Conservation (phyloP, 495 filamentous ascomycete genomes). For the Lepraria neglecta region DNA sequence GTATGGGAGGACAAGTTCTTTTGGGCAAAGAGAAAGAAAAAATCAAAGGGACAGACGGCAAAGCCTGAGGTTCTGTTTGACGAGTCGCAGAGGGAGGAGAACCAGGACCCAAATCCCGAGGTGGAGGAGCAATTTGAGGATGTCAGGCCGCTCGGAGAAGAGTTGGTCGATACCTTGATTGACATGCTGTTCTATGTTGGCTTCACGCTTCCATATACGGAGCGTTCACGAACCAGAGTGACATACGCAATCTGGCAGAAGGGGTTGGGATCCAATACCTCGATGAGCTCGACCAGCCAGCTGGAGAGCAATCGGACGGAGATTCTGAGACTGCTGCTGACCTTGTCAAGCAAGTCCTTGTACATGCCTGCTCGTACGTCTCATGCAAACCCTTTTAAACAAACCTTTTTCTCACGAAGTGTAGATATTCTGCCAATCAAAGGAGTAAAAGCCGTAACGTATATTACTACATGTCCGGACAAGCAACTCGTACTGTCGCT, state of each 20-base stretch:
- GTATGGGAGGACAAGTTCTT: conserved; percentile 91
- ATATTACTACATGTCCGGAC: conserved; percentile 79
- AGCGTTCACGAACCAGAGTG: conserved; percentile 69
- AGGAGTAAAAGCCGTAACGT: conserved; percentile 80
- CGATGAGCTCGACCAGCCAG: conserved; percentile 81
- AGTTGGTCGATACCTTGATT: conserved; percentile 83
- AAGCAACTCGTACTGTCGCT: conserved; percentile 86
- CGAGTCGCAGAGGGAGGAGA: conserved; percentile 53
- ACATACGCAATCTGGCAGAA: conserved; percentile 97
- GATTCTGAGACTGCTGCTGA: conserved; percentile 78
- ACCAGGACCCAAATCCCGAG: conserved; percentile 32
- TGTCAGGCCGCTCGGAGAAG: conserved; percentile 82
- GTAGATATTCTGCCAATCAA: conserved; percentile 69
- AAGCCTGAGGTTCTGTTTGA: conserved; percentile 80
- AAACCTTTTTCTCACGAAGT: conserved; percentile 8
- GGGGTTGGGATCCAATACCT: conserved; percentile 89
- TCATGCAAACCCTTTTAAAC: conserved; percentile 26
- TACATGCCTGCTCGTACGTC: conserved; percentile 69
- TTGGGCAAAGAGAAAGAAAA: conserved; percentile 70
- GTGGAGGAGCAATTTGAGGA: conserved; percentile 60
- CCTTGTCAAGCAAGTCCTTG: conserved; percentile 82
- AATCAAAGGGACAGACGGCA: conserved; percentile 44
- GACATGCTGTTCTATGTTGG: conserved; percentile 89
- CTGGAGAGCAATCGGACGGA: conserved; percentile 89
- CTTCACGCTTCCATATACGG: conserved; percentile 67